These are phyloP conservation scores for Fragilariopsis cylindrus DNA, from an alignment of 108 stramenopile genomes.

Conservation along the genomic window DNA sequence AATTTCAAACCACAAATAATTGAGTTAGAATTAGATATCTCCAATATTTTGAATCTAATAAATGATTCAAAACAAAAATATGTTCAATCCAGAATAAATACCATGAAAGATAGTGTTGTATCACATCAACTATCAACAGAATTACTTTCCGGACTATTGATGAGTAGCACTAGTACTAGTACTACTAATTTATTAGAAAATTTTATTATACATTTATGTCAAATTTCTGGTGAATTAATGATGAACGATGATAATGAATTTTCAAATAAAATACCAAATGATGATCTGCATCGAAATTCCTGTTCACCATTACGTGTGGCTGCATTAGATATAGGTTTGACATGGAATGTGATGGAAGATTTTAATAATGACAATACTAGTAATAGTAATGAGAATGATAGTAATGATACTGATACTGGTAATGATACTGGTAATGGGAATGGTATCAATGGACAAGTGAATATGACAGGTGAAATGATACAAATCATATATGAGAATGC, in stretches of 20 bases:
- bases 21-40: background rate
- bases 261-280: no score
- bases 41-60: background rate
- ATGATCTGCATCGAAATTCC: background rate
- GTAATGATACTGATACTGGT: no score
- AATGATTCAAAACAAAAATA: slow-evolving; percentile 10
- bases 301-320: slow-evolving; percentile 67
- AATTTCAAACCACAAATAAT: slow-evolving; percentile 4
- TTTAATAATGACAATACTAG: slow-evolving; percentile 6
- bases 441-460: background rate
- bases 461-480: slow-evolving; percentile 17
- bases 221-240: slow-evolving; percentile 65
- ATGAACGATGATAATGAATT: background rate
- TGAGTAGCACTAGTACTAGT: slow-evolving; percentile 11
- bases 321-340: slow-evolving; percentile 50
- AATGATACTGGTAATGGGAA: no score
- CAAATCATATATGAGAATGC: slow-evolving; percentile 24
- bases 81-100: background rate
- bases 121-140: background rate
- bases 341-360: slow-evolving; percentile 24
- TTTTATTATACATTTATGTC: slow-evolving; percentile 66
- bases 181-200: slow-evolving; percentile 36
- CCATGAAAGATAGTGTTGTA: background rate
- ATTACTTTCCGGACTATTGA: slow-evolving; percentile 23
- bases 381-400: no score